Base-by-base conservation (phyloP, 164 flowering plant species). In the Houttuynia cordata region DNA sequence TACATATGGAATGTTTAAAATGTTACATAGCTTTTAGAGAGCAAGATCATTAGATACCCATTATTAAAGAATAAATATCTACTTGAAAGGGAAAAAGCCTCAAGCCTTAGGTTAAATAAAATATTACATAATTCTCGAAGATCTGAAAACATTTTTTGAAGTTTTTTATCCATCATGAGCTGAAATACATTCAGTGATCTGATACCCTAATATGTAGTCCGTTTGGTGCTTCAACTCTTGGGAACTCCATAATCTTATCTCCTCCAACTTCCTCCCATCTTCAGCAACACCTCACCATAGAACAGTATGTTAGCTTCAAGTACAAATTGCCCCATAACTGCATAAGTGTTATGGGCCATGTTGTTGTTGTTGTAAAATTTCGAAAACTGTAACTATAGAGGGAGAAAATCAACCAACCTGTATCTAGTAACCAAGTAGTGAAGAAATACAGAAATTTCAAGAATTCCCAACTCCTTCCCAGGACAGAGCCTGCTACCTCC, bases 401-500 rank as follows among this genome's bases (percentile, higher is more conserved):
- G 53, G n/a, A 51, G n/a, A 14, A 7, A 18, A 51, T 51, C 56
- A 21, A 53, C 56, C 10, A 18, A 87, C 96, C 95, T 83, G 80
- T 87, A 91, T 76, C 73, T 75, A 14, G 96, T 91, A 24, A 91
- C 80, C 66, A 91, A 84, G 72, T 91, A 83, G 69, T 91, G 96
- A 60, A 88, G 86, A 67, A 88, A 87, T 51, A 75, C 73, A 2
- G 95, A 80, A 39, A 91, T 77, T 70, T 80, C 91, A 0, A 78
- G 85, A 10, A 86, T 73, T 25, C 96, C 96, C 56, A 87, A 70
- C 68, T 91, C 98, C 66, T 91, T 91, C 63, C 98, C 98, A 10
- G 98, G 98, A 63, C 98, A 91, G 23, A 69, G 80, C 64, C 98
- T 77, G 17, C 68, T 80, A 47, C 98, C 98, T 25, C 87, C 95